These are phyloP conservation scores for Aureobasidium sp. DNA, from an alignment of 2,329 filamentous ascomycete genomes.

Conservation along the genomic window DNA sequence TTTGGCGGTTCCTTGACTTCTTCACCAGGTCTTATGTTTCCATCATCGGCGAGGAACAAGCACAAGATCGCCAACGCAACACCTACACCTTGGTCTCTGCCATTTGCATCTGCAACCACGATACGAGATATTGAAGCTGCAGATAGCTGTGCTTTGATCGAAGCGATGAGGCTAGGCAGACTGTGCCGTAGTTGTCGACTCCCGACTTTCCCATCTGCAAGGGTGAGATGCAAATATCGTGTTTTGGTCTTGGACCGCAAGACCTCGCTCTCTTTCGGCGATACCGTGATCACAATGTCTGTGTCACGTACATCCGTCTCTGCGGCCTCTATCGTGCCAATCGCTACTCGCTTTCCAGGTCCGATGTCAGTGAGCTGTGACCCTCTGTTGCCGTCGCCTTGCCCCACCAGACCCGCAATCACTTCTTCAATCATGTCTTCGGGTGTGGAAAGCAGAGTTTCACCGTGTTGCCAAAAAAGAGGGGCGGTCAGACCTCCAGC, in stretches of 20 bases:
- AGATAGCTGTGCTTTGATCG: constrained; percentile 31
- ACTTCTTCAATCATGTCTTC: constrained; percentile 55
- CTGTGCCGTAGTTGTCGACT: constrained; percentile 72
- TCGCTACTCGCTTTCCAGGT: constrained; percentile 32
- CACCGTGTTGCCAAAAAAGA: constrained; percentile 68
- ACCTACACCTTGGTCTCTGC: constrained; percentile 72
- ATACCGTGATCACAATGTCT: constrained; percentile 29
- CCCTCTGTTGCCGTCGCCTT: constrained; percentile 14
- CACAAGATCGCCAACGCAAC: constrained; percentile 69
- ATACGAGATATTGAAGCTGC: background rate
- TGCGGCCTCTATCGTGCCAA: constrained; percentile 32
- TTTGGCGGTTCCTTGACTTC: background rate
- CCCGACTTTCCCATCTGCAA: constrained; percentile 66
- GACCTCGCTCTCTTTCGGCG: background rate
- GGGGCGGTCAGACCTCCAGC: constrained; percentile 66
- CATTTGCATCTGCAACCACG: constrained; percentile 43
- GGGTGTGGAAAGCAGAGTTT: constrained; percentile 49
- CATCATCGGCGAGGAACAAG: constrained; percentile 58
- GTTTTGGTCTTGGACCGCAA: constrained; percentile 29
- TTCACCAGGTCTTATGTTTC: constrained; percentile 27
- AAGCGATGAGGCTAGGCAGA: constrained; percentile 53
- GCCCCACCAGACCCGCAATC: constrained; percentile 37
- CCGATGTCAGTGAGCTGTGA: constrained; percentile 29
- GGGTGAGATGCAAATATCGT: constrained; percentile 48
- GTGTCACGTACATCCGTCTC: constrained; percentile 25